Evolutionary conservation across 768 basidiomycete genomes (phyloP).

Genomic region (Serendipita indica): DNA sequence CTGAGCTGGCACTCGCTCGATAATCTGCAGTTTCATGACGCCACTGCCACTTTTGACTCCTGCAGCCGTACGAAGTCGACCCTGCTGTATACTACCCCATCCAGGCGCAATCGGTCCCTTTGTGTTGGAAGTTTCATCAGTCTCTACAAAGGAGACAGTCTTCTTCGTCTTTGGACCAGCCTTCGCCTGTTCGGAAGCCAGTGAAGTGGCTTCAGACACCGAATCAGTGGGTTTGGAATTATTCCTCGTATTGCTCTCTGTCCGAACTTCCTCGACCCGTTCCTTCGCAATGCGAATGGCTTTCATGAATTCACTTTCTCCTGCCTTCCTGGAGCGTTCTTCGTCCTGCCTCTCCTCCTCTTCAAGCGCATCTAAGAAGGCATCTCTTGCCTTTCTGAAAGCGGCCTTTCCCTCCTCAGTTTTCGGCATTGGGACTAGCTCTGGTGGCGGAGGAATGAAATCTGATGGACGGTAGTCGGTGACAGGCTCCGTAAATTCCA

Average conservation of each 20-base stretch:
- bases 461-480: conserved; percentile 17
- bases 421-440: not conserved
- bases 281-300: conserved; percentile 6
- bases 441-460: conserved; percentile 6
- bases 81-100: not conserved
- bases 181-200: too few species aligned
- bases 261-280: not conserved
- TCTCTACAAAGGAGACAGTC: not conserved
- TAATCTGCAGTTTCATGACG: conserved; percentile 2
- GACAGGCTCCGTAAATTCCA: conserved; percentile 57
- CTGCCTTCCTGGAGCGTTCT: not conserved
- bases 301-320: conserved; percentile 10
- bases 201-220: too few species aligned
- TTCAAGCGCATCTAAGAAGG: conserved; percentile 24
- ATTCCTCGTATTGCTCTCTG: not conserved
- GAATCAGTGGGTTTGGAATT: not conserved
- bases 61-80: not conserved
- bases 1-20: not conserved
- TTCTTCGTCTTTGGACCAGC: not conserved
- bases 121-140: too few species aligned
- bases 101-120: not conserved
- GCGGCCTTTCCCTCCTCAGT: conserved; percentile 11
- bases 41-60: not conserved
- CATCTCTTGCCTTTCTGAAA: conserved; percentile 1
- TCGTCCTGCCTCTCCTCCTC: conserved; percentile 44